These are phyloP conservation scores for Hygrocybe punicea DNA, from an alignment of 768 basidiomycete genomes.

Conservation along the genomic window DNA sequence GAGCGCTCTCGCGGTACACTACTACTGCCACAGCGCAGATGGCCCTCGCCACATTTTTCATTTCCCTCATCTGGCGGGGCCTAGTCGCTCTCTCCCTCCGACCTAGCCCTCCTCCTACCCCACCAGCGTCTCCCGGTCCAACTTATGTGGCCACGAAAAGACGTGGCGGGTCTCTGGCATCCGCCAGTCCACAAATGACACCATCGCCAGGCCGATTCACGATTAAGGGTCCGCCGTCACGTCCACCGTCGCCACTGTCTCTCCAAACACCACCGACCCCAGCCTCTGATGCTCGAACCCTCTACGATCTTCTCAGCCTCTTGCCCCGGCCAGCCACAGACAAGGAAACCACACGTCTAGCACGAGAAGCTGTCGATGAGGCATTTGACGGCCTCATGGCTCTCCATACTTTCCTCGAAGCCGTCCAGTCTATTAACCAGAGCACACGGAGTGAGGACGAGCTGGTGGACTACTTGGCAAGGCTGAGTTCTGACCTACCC, in stretches of 20 bases:
- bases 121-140: constrained; percentile 40
- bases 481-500: constrained; percentile 61
- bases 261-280: constrained; percentile 38
- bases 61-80: constrained; percentile 70
- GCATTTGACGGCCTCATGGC: constrained; percentile 64
- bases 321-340: constrained; percentile 61
- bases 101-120: constrained; percentile 37
- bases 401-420: constrained; percentile 56
- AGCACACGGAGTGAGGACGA: constrained; percentile 21
- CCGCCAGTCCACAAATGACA: constrained; percentile 51
- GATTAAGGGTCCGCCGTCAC: constrained; percentile 64
- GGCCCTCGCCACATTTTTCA: constrained; percentile 64
- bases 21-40: constrained; percentile 53
- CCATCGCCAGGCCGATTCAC: constrained; percentile 58
- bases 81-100: constrained; percentile 70
- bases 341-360: constrained; percentile 49
- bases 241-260: constrained; percentile 60
- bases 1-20: constrained; percentile 55
- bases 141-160: constrained; percentile 38
- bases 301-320: constrained; percentile 57
- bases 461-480: constrained; percentile 45
- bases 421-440: constrained; percentile 29
- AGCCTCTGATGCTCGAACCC: constrained; percentile 55
- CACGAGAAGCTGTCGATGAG: constrained; percentile 79
- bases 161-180: constrained; percentile 38